Percentiles rank a stretch among this genome's conserved stretches.
Conservation (phyloP, 2,329 filamentous ascomycete genomes). For the Verticillium longisporum region DNA sequence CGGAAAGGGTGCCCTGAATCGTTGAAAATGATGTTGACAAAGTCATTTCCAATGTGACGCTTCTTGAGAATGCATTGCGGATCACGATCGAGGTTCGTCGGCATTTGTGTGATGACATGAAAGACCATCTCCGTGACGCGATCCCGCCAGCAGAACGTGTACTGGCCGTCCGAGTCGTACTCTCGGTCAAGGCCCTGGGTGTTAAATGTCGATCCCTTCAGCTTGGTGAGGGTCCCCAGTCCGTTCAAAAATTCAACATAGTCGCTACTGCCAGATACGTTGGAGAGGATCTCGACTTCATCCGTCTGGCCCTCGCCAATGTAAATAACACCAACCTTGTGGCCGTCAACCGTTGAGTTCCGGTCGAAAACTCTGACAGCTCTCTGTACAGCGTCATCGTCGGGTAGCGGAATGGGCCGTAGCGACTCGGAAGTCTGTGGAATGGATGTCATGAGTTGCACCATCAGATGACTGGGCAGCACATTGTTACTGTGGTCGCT, state of each 20-base stretch:
- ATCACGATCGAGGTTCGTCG: constrained; percentile 72
- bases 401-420: constrained; percentile 70
- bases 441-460: constrained; percentile 60
- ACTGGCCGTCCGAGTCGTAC: constrained; percentile 74
- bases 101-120: constrained; percentile 97
- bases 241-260: constrained; percentile 80
- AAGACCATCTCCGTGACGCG: constrained; percentile 92
- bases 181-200: constrained; percentile 82
- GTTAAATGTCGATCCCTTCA: constrained; percentile 83
- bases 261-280: constrained; percentile 77
- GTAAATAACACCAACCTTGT: constrained; percentile 93
- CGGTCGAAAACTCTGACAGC: constrained; percentile 79
- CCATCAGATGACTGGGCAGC: constrained; percentile 66
- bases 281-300: constrained; percentile 80
- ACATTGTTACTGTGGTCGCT: constrained; percentile 52
- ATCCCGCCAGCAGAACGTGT: constrained; percentile 91
- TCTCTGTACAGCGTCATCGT: constrained; percentile 61
- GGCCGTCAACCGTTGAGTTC: constrained; percentile 83
- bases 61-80: constrained; percentile 79
- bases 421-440: constrained; percentile 51
- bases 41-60: constrained; percentile 92
- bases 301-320: constrained; percentile 79
- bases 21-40: constrained; percentile 97
- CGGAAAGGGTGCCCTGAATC: constrained; percentile 84
- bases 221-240: constrained; percentile 71